Conservation (phyloP, 129 eudicot genomes). For the Artemisia argyi region DNA sequence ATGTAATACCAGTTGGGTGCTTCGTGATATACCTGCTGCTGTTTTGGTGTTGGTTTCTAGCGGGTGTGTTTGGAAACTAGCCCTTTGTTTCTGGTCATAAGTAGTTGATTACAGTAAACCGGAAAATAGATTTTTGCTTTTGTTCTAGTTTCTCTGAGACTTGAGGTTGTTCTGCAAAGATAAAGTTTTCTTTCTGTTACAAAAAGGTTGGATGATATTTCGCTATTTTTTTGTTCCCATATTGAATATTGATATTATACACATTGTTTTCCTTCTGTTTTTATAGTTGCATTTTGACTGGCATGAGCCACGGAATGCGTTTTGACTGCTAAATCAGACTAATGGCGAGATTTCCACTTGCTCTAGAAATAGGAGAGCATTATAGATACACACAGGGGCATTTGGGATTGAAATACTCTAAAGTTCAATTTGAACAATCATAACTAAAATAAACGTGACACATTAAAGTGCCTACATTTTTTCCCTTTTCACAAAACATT, state of each 20-base stretch:
- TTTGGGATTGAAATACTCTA: too few species aligned
- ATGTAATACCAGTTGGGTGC: constrained; percentile 13
- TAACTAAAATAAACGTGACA: too few species aligned
- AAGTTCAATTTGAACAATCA: too few species aligned
- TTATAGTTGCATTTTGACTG: neutral
- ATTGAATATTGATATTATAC: constrained; percentile 1
- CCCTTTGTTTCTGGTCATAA: constrained; percentile 5
- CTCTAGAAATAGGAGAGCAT: neutral
- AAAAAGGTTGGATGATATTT: constrained; percentile 16
- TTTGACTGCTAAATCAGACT: neutral
- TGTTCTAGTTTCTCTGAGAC: neutral
- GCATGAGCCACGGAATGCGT: neutral
- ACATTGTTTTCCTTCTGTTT: neutral
- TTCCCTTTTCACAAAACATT: too few species aligned
- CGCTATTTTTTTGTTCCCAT: neutral
- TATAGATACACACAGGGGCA: too few species aligned
- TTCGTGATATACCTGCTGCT: constrained; percentile 2
- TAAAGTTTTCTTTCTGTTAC: constrained; percentile 1
- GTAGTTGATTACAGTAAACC: constrained; percentile 4
- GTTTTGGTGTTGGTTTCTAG: neutral
- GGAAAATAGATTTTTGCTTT: neutral
- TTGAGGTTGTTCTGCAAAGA: constrained; percentile 14
- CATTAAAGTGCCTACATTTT: too few species aligned
- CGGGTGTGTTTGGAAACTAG: neutral
- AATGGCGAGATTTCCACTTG: too few species aligned